These are phyloP conservation scores for Theileria equi DNA, from an alignment of 169 alveolate genomes.

Conservation along the genomic window DNA sequence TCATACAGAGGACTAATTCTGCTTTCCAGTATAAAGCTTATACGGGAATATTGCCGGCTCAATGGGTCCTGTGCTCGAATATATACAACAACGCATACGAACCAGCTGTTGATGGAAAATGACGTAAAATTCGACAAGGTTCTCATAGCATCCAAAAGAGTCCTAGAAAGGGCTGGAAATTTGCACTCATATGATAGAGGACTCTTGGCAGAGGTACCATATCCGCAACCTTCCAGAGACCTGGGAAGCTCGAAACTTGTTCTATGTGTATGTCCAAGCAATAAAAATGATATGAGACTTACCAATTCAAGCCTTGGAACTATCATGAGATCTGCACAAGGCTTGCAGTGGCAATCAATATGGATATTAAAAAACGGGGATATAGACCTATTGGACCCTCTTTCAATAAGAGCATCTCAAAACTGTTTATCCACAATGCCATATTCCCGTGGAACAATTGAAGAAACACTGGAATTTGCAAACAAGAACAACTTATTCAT, in stretches of 20 bases:
- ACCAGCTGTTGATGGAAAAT: slow-evolving; percentile 43
- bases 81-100: slow-evolving; percentile 57
- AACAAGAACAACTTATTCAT: slow-evolving; percentile 36
- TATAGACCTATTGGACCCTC: slow-evolving; percentile 61
- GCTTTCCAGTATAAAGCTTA: slow-evolving; percentile 53
- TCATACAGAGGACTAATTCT: slow-evolving; percentile 47
- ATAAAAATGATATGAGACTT: slow-evolving; percentile 12
- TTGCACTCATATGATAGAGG: slow-evolving; percentile 53
- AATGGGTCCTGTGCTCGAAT: slow-evolving; percentile 55
- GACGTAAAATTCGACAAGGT: slow-evolving; percentile 44
- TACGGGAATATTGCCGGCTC: slow-evolving; percentile 51
- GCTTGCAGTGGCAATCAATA: slow-evolving; percentile 65
- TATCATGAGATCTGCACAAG: slow-evolving; percentile 61
- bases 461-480: slow-evolving; percentile 45
- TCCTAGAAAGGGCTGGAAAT: slow-evolving; percentile 44
- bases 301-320: slow-evolving; percentile 25
- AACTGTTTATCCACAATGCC: slow-evolving; percentile 58
- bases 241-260: slow-evolving; percentile 55
- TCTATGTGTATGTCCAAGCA: slow-evolving; percentile 50
- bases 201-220: slow-evolving; percentile 61
- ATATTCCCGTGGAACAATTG: slow-evolving; percentile 28
- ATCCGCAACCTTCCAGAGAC: slow-evolving; percentile 43
- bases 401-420: slow-evolving; percentile 59
- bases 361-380: slow-evolving; percentile 55
- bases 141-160: slow-evolving; percentile 40